These are phyloP conservation scores for Microbotryum lychnidis-dioicae DNA, from an alignment of 1,284 basidiomycete species.

Conservation along the genomic window DNA sequence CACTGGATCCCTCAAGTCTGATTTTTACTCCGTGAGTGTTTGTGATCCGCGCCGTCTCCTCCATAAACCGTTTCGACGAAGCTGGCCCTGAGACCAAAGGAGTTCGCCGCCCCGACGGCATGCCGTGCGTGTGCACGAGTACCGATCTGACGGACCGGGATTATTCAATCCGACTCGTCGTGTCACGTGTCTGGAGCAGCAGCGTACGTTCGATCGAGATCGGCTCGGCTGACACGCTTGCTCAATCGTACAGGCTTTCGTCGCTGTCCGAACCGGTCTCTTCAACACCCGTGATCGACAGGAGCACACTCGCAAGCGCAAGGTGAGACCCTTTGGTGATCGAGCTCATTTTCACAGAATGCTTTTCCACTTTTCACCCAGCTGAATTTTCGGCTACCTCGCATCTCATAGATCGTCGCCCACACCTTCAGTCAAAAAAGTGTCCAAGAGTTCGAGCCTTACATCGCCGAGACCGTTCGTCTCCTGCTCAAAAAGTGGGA, in stretches of 20 bases:
- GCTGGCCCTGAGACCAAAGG: too few species aligned
- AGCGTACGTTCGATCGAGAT: background rate
- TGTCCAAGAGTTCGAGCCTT: constrained; percentile 61
- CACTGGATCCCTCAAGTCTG: constrained; percentile 28
- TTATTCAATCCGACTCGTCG: too few species aligned
- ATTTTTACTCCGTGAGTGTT: constrained; percentile 19
- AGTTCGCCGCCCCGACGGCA: too few species aligned
- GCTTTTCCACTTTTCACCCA: background rate
- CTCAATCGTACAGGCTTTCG: background rate
- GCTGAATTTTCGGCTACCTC: background rate
- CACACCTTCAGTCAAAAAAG: constrained; percentile 44
- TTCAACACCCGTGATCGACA: constrained; percentile 76
- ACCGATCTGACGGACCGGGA: too few species aligned
- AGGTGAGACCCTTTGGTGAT: constrained; percentile 23
- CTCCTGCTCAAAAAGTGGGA: constrained; percentile 67
- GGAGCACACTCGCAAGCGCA: constrained; percentile 56
- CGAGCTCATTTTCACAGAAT: too few species aligned
- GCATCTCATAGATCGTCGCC: constrained; percentile 3
- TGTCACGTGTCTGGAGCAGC: too few species aligned
- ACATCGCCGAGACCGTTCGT: constrained; percentile 40
- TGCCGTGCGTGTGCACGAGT: too few species aligned
- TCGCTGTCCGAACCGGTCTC: constrained; percentile 25
- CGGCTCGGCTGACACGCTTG: background rate
- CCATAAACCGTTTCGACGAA: too few species aligned
- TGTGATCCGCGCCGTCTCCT: too few species aligned